Evolutionary conservation across 2,329 filamentous ascomycete species (phyloP).

Genomic region (Didymosphaeria variabile): DNA sequence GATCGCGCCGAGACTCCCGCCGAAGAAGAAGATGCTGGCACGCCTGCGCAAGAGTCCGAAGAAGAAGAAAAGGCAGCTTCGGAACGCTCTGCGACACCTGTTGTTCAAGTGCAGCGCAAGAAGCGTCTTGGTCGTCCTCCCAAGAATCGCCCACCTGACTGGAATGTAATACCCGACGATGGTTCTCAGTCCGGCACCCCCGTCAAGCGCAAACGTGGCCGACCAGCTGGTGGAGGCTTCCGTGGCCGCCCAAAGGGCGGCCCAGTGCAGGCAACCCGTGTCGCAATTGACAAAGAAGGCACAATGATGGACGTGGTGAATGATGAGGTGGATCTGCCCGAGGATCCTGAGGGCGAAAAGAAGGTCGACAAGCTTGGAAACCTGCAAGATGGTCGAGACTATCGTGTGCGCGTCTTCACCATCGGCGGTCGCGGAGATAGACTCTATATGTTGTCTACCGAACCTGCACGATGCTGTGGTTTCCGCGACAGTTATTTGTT

Average conservation of each 20-base stretch:
- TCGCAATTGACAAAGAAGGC: conserved; percentile 92
- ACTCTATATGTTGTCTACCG: conserved; percentile 98
- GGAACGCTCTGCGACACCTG: conserved; percentile 55
- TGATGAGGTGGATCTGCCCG: conserved; percentile 89
- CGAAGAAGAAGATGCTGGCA: conserved; percentile 58
- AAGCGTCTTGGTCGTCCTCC: conserved; percentile 83
- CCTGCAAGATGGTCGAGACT: conserved; percentile 84
- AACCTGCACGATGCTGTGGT: conserved; percentile 93
- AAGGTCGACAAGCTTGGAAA: conserved; percentile 93
- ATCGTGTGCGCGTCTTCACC: conserved; percentile 94
- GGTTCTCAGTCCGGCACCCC: conserved; percentile 60
- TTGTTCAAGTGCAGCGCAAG: conserved; percentile 71
- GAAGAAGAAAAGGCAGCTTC: conserved; percentile 55
- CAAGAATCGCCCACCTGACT: conserved; percentile 83
- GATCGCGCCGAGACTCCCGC: conserved; percentile 50
- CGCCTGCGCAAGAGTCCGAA: conserved; percentile 60
- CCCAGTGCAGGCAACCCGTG: conserved; percentile 78
- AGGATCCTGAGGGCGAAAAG: conserved; percentile 86
- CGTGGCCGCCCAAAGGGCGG: conserved; percentile 79
- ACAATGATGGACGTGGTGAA: conserved; percentile 89
- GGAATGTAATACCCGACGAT: conserved; percentile 64
- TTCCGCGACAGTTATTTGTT: conserved; percentile 98
- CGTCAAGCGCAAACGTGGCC: conserved; percentile 58
- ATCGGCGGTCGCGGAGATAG: conserved; percentile 83
- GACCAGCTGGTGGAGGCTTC: conserved; percentile 64